Conservation (phyloP, 129 eudicot genomes). For the Deinandra increscens region DNA sequence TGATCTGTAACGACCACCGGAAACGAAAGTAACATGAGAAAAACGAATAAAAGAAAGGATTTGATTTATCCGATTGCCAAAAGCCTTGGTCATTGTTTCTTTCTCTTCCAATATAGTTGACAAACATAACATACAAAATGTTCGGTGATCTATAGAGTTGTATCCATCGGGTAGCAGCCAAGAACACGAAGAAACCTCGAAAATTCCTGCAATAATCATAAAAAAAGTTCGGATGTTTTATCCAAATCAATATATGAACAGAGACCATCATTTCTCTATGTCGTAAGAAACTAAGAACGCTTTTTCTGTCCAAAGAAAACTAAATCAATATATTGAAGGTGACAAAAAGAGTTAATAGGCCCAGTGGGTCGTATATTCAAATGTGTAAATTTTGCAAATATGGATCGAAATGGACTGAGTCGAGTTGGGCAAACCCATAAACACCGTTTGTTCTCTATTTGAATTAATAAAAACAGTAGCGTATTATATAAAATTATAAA, state of each 20-base stretch:
- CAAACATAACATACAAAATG: constrained; percentile 21
- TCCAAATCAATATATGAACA: background rate
- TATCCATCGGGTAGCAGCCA: constrained; percentile 76
- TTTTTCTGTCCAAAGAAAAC: background rate
- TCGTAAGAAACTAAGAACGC: background rate
- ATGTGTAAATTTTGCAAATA: background rate
- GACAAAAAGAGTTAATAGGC: background rate
- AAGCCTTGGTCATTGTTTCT: constrained; percentile 21
- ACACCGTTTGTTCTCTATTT: background rate
- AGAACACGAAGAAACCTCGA: constrained; percentile 71
- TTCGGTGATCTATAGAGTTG: constrained; percentile 35
- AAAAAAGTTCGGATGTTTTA: background rate
- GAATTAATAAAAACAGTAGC: background rate
- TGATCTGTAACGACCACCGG: constrained; percentile 30
- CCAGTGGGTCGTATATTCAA: background rate
- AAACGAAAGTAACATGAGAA: constrained; percentile 20
- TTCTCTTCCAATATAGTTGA: constrained; percentile 24
- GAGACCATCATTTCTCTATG: background rate
- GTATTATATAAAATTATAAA: background rate
- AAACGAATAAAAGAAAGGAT: constrained; percentile 31
- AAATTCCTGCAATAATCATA: constrained; percentile 59
- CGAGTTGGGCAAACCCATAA: background rate
- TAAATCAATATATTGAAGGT: background rate
- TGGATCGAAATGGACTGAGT: background rate
- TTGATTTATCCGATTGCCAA: constrained; percentile 24